Conservation (phyloP, 1,284 basidiomycete species). For the Termitomyces sp. region DNA sequence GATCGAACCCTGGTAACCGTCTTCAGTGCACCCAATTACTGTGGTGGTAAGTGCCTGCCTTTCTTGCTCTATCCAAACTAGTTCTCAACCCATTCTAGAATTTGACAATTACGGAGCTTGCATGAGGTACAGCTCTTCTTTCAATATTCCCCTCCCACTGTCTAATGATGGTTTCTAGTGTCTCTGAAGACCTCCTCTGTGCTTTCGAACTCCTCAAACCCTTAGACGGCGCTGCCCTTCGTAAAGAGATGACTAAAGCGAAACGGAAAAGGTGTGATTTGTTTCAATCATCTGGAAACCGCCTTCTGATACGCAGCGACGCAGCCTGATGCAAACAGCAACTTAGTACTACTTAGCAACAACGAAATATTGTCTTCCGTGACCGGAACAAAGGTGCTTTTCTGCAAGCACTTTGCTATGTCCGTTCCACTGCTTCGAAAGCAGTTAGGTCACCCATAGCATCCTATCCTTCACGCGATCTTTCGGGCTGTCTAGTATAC, state of each 20-base stretch:
- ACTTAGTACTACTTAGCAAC: conserved; percentile 23
- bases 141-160: conserved; percentile 3
- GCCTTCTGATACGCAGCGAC: conserved; percentile 1
- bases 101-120: conserved; percentile 98
- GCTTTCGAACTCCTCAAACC: conserved; percentile 98
- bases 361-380: background rate
- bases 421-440: conserved; percentile 8
- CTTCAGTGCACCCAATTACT: conserved; percentile 97
- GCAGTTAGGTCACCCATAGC: conserved; percentile 7
- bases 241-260: conserved; percentile 98
- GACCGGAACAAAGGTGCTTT: background rate
- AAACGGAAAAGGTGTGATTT: conserved; percentile 84
- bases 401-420: conserved; percentile 1
- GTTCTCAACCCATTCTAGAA: conserved; percentile 45
- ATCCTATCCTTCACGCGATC: conserved; percentile 2
- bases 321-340: conserved; percentile 35
- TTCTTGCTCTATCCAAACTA: conserved; percentile 7
- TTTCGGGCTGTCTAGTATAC: conserved; percentile 5
- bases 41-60: conserved; percentile 76
- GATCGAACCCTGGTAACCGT: conserved; percentile 97
- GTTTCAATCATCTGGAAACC: conserved; percentile 7
- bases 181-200: conserved; percentile 95
- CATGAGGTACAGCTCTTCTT: conserved; percentile 59
- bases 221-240: conserved; percentile 88
- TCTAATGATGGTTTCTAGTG: conserved; percentile 44